Percentiles rank a stretch among this genome's conserved stretches.
phyloP scores from a whole-genome alignment of 2,329 filamentous ascomycete species.

The Fusarium sp. region DNA sequence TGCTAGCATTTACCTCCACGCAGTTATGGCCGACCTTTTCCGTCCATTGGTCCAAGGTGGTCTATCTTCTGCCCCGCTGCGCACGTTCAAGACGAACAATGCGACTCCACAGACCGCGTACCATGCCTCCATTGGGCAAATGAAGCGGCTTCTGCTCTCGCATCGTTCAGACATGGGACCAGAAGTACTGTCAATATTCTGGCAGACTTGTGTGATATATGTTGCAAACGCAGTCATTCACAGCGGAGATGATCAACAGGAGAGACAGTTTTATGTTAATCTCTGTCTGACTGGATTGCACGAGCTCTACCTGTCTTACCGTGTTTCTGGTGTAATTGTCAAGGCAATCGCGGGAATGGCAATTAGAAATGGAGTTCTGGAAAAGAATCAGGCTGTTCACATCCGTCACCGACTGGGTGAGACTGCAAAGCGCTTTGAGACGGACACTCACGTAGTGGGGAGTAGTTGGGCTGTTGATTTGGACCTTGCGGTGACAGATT shows the following conservation, averaged over 20 bases:
- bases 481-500: neutral
- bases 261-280: neutral
- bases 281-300: neutral
- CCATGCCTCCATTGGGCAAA: neutral
- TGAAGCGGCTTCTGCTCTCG: neutral
- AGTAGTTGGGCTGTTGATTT: neutral
- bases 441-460: rapidly evolving
- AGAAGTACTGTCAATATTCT: neutral
- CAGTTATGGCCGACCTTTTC: neutral
- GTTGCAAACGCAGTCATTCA: neutral
- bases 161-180: neutral
- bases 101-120: neutral
- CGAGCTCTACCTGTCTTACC: neutral
- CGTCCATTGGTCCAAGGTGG: no score
- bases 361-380: neutral
- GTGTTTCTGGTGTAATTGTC: neutral
- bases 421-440: neutral
- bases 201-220: neutral
- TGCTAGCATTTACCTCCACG: neutral
- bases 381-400: rapidly evolving
- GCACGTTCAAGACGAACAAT: neutral
- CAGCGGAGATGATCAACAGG: neutral
- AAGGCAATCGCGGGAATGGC: neutral
- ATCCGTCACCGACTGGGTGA: neutral
- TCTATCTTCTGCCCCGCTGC: neutral